A percentile compares a stretch with the other conserved stretches of the same genome.
Evolutionary conservation across 2,329 filamentous ascomycete species (phyloP).

Genomic region (Emergomyces orientalis): DNA sequence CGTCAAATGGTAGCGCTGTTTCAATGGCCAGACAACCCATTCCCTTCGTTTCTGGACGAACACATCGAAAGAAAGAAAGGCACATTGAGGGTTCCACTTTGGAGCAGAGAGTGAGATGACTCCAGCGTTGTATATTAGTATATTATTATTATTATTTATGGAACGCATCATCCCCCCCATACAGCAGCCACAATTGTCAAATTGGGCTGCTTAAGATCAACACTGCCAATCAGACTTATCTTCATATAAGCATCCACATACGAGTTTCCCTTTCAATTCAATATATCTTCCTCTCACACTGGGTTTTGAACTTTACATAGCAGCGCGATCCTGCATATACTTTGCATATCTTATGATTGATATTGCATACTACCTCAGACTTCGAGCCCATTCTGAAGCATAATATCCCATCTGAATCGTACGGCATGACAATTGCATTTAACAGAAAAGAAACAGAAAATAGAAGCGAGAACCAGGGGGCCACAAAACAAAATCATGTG

Average conservation of each 20-base stretch:
- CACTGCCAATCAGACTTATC: neutral
- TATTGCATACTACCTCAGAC: neutral
- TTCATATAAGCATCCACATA: neutral
- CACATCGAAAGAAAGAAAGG: slow-evolving; percentile 4
- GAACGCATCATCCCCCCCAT: neutral
- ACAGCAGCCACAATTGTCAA: neutral
- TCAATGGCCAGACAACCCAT: neutral
- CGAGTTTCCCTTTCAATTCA: neutral
- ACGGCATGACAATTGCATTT: neutral
- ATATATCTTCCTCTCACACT: neutral
- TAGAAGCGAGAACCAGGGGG: neutral
- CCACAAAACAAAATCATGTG: slow-evolving; percentile 10
- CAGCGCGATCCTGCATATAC: neutral
- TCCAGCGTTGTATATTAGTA: neutral
- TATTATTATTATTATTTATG: neutral
- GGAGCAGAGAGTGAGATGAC: neutral
- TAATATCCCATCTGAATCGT: neutral
- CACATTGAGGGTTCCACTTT: neutral
- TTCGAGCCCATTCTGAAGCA: neutral
- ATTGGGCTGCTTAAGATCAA: neutral
- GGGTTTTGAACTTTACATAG: neutral
- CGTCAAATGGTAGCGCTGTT: neutral
- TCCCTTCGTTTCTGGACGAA: neutral
- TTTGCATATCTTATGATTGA: neutral
- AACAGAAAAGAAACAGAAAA: neutral